phyloP scores from a whole-genome alignment of 2,329 filamentous ascomycete species.

The Penicillium brevicompactum region DNA sequence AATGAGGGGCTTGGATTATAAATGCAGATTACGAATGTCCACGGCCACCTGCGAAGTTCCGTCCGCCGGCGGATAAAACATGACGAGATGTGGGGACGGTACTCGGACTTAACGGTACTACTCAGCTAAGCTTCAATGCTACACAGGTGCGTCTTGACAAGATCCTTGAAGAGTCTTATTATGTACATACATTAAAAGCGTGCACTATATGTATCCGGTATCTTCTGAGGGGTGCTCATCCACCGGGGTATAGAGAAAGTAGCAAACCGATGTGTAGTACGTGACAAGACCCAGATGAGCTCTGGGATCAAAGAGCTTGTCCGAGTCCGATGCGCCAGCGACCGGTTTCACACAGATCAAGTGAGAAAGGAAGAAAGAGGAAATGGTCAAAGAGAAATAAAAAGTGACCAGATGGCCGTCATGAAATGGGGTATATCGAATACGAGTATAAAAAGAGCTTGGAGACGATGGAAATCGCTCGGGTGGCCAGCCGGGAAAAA shows the following conservation, averaged over 20 bases:
- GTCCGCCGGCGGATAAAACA: conserved; percentile 13
- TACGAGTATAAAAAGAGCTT: conserved; percentile 22
- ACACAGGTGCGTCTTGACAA: not conserved
- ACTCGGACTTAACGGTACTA: not conserved
- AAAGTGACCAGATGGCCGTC: conserved; percentile 25
- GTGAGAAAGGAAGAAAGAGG: conserved; percentile 9
- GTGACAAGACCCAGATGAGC: conserved; percentile 23
- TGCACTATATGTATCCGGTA: conserved; percentile 25
- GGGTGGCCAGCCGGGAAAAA: conserved; percentile 18
- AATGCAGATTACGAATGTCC: conserved; percentile 18
- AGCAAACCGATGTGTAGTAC: conserved; percentile 17
- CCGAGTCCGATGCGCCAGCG: conserved; percentile 24
- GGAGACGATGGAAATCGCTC: not conserved
- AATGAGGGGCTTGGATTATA: conserved; percentile 28
- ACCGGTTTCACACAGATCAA: conserved; percentile 19
- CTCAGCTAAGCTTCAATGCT: too few species aligned
- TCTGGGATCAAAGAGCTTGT: conserved; percentile 11
- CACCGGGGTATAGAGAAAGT: conserved; percentile 7
- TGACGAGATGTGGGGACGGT: conserved; percentile 14
- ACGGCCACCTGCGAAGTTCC: not conserved
- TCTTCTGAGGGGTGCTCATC: conserved; percentile 13
- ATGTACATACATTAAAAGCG: conserved; percentile 37
- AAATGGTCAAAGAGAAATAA: conserved; percentile 17
- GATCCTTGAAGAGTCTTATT: conserved; percentile 24
- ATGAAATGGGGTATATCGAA: conserved; percentile 36